A percentile compares a stretch with the other conserved stretches of the same genome.
Evolutionary conservation across 441 rosid genomes (phyloP).

Genomic region (Brassica balearica): DNA sequence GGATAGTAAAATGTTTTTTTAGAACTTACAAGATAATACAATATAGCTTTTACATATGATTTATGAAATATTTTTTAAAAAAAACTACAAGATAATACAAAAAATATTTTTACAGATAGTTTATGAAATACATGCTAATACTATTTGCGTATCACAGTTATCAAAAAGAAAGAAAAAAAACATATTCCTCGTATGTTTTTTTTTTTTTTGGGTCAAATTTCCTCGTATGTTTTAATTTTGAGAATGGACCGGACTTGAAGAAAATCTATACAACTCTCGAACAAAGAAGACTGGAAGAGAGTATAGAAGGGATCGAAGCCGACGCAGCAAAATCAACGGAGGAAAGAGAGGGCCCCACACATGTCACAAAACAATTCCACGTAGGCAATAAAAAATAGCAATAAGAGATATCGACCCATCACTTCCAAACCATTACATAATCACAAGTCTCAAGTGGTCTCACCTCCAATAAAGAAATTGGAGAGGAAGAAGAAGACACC

Average conservation of each 20-base stretch:
- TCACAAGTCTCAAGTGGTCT: conserved; percentile 31
- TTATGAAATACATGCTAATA: background rate
- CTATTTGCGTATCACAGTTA: background rate
- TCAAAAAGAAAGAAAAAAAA: background rate
- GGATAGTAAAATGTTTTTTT: background rate
- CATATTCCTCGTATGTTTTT: conserved; percentile 3
- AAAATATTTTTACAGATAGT: background rate
- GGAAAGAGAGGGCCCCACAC: conserved; percentile 2
- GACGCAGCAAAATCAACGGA: conserved; percentile 19
- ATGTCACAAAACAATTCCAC: background rate
- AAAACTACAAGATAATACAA: background rate
- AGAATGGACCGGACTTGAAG: conserved; percentile 14
- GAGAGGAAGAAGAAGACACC: conserved; percentile 29
- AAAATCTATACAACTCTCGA: conserved; percentile 7
- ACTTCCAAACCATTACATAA: conserved; percentile 10
- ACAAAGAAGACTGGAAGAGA: background rate
- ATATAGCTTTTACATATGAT: background rate
- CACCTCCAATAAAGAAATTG: background rate
- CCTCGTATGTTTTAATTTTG: conserved; percentile 2
- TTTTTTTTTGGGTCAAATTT: too few relatives aligned
- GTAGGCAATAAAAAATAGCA: conserved; percentile 23
- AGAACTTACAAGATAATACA: background rate
- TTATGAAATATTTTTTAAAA: background rate
- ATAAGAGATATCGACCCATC: conserved; percentile 33
- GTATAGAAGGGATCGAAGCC: conserved; percentile 1